phyloP scores from a whole-genome alignment of 768 basidiomycete species.

The Suillus americanus region DNA sequence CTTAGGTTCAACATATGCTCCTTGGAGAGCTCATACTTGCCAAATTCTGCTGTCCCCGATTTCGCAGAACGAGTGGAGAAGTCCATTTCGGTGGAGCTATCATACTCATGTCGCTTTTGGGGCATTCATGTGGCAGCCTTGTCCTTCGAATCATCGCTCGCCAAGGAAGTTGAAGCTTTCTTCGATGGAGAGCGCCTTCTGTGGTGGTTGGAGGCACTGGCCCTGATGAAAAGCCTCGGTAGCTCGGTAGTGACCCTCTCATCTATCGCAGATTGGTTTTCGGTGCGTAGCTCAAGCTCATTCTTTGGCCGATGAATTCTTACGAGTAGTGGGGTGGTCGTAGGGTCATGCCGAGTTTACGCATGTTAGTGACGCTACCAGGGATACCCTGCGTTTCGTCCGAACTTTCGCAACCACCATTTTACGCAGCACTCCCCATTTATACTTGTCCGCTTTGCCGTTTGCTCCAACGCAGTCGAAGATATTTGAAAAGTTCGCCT shows the following conservation, averaged over 20 bases:
- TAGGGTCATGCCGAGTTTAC: constrained; percentile 5
- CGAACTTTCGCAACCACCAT: constrained; percentile 13
- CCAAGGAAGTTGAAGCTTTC: constrained; percentile 18
- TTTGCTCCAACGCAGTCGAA: constrained; percentile 26
- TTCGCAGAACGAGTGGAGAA: constrained; percentile 12
- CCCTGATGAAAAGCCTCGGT: constrained; percentile 17
- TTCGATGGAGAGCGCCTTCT: constrained; percentile 14
- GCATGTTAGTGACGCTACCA: background rate
- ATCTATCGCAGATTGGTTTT: background rate
- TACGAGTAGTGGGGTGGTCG: background rate
- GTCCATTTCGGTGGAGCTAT: constrained; percentile 23
- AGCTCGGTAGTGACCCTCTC: background rate
- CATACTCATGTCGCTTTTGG: constrained; percentile 34
- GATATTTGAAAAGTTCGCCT: constrained; percentile 14
- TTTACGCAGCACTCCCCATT: constrained; percentile 20
- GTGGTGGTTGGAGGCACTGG: background rate
- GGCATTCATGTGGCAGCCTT: constrained; percentile 23
- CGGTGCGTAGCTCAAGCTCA: background rate
- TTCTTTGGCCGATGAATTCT: background rate
- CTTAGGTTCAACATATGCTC: constrained; percentile 13
- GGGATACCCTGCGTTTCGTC: constrained; percentile 15
- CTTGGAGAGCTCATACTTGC: constrained; percentile 26
- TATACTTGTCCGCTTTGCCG: constrained; percentile 25
- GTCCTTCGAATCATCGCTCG: background rate
- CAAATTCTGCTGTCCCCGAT: constrained; percentile 21